These are phyloP conservation scores for Herpetomonas samuelpessoai DNA, from an alignment of 208 protist species.

Conservation along the genomic window DNA sequence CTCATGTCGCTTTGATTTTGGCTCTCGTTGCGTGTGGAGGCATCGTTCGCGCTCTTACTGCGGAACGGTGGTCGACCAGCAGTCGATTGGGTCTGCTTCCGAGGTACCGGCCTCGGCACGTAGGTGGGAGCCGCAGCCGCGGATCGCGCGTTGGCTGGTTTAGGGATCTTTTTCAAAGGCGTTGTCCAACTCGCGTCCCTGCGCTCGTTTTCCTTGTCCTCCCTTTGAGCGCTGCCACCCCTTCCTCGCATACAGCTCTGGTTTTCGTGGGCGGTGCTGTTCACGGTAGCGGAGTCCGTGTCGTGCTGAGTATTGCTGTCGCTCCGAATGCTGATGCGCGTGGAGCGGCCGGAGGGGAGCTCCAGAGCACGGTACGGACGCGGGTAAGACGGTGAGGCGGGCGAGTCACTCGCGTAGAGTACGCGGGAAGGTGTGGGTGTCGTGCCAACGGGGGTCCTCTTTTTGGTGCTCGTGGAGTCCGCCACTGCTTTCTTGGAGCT, in stretches of 20 bases:
- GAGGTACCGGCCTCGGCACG: too few species aligned
- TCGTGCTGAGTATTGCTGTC: background rate
- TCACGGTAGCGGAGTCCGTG: background rate
- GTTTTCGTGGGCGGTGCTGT: background rate
- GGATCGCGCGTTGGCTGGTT: background rate
- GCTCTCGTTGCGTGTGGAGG: background rate
- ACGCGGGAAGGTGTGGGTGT: background rate
- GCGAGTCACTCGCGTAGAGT: background rate
- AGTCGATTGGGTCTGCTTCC: background rate
- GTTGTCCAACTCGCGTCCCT: background rate
- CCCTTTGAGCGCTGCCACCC: background rate
- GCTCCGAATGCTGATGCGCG: background rate
- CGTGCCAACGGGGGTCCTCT: too few species aligned
- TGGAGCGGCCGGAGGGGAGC: background rate
- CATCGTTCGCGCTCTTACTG: background rate
- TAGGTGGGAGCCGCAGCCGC: background rate
- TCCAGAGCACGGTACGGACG: background rate
- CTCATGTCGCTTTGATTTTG: conserved; percentile 9
- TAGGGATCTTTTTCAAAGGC: background rate
- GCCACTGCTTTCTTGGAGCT: too few species aligned
- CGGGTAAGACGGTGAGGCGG: background rate
- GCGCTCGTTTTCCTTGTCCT: too few species aligned
- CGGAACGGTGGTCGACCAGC: background rate
- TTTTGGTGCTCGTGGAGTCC: too few species aligned
- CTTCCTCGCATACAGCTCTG: too few species aligned